A percentile compares a stretch with the other conserved stretches of the same genome.
These are phyloP conservation scores for Pisolithus orientalis DNA, from an alignment of 768 basidiomycete species.

Conservation along the genomic window DNA sequence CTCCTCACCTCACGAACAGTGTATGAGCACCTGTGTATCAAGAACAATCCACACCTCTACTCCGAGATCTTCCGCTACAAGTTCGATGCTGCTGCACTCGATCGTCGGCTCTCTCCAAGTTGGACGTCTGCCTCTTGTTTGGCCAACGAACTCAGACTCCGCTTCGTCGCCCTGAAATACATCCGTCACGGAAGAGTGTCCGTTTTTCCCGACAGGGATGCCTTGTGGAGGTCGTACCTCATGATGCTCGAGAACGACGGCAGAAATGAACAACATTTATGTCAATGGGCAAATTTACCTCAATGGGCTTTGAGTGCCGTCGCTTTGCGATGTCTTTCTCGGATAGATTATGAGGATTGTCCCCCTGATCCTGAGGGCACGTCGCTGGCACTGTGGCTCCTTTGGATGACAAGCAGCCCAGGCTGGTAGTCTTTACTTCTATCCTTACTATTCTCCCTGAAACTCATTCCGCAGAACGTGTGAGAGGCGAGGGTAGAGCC, in stretches of 20 bases:
- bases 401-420: conserved; percentile 40
- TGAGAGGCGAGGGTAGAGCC: conserved; percentile 23
- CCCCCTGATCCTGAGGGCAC: conserved; percentile 28
- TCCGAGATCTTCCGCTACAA: conserved; percentile 39
- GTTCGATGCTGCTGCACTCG: conserved; percentile 37
- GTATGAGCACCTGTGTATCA: conserved; percentile 29
- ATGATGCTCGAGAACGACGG: conserved; percentile 52
- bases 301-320: conserved; percentile 18
- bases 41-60: conserved; percentile 34
- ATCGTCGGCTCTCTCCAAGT: conserved; percentile 31
- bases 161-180: conserved; percentile 35
- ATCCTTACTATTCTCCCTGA: conserved; percentile 7
- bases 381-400: conserved; percentile 38
- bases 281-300: conserved; percentile 34
- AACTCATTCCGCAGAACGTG: conserved; percentile 22
- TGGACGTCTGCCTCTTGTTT: conserved; percentile 34
- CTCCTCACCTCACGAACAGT: conserved; percentile 34
- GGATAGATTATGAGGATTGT: conserved; percentile 11
- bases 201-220: conserved; percentile 25
- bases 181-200: conserved; percentile 28
- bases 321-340: conserved; percentile 6
- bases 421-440: conserved; percentile 22
- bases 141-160: conserved; percentile 38
- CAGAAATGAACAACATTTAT: conserved; percentile 37
- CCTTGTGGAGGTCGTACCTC: conserved; percentile 49